A percentile compares a stretch with the other conserved stretches of the same genome.
Conservation (phyloP, 1,284 basidiomycete genomes). For the Fereydounia khargensis region DNA sequence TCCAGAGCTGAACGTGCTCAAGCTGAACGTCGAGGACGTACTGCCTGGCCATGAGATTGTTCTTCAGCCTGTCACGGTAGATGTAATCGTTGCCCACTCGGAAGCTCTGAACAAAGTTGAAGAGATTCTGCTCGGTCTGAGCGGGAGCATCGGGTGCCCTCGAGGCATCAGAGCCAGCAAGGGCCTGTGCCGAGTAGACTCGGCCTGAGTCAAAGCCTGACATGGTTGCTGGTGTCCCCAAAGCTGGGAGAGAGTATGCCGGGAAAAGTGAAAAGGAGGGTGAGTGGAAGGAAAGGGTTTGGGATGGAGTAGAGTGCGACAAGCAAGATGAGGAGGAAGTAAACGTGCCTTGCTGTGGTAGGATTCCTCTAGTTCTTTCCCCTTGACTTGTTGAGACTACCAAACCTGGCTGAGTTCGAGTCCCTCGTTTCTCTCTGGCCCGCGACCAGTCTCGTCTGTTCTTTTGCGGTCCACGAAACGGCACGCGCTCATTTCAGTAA, state of each 20-base stretch:
- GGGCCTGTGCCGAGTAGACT: slow-evolving; percentile 49
- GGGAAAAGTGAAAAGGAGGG: neutral
- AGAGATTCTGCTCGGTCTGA: slow-evolving; percentile 51
- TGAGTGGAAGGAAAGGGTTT: neutral
- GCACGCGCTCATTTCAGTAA: too few species aligned
- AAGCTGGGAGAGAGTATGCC: too few species aligned
- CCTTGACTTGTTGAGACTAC: too few species aligned
- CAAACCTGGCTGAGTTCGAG: too few species aligned
- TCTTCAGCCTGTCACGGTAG: slow-evolving; percentile 79
- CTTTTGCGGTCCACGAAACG: too few species aligned
- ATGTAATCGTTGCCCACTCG: slow-evolving; percentile 54
- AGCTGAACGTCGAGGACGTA: slow-evolving; percentile 90
- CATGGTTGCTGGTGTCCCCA: too few species aligned
- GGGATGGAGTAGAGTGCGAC: neutral
- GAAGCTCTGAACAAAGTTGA: slow-evolving; percentile 56
- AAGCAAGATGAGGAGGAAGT: too few species aligned
- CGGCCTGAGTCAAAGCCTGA: slow-evolving; percentile 56
- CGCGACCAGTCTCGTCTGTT: too few species aligned
- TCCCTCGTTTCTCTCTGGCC: too few species aligned
- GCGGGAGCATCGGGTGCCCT: slow-evolving; percentile 52
- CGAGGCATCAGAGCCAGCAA: slow-evolving; percentile 43
- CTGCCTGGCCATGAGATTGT: slow-evolving; percentile 84
- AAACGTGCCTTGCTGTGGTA: too few species aligned
- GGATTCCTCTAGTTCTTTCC: too few species aligned
- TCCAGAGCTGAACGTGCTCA: slow-evolving; percentile 83